These are phyloP conservation scores for Lantana camara DNA, from an alignment of 257 asterid species.

Conservation along the genomic window DNA sequence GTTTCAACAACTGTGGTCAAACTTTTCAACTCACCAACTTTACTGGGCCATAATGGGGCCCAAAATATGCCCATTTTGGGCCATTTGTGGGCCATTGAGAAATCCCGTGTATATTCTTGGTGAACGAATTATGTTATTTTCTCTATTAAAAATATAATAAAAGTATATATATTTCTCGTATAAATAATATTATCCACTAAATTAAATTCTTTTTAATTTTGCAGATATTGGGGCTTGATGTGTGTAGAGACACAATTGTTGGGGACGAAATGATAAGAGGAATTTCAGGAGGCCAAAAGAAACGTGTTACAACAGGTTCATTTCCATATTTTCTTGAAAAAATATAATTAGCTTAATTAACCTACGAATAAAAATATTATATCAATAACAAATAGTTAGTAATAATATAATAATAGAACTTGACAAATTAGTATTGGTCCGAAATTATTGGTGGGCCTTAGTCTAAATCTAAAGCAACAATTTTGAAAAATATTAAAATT, in stretches of 20 bases:
- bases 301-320: slow-evolving; percentile 77
- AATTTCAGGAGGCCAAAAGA: slow-evolving; percentile 85
- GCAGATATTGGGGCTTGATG: slow-evolving; percentile 78
- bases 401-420: no score
- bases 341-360: no score
- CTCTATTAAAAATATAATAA: no score
- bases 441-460: not conserved
- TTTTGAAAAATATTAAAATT: not conserved
- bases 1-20: no score
- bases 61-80: not conserved
- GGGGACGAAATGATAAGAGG: slow-evolving; percentile 85
- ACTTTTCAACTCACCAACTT: no score
- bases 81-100: slow-evolving; percentile 1
- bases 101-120: slow-evolving; percentile 18
- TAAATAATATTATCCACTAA: no score
- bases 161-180: no score
- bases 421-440: not conserved
- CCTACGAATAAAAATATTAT: no score
- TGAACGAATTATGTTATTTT: slow-evolving; percentile 14
- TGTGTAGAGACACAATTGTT: slow-evolving; percentile 73
- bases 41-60: slow-evolving; percentile 16
- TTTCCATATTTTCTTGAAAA: not conserved
- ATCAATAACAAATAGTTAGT: no score
- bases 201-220: no score
- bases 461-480: slow-evolving; percentile 15